These are phyloP conservation scores for Anethum foeniculum DNA, from an alignment of 140 eudicot species.

Conservation along the genomic window DNA sequence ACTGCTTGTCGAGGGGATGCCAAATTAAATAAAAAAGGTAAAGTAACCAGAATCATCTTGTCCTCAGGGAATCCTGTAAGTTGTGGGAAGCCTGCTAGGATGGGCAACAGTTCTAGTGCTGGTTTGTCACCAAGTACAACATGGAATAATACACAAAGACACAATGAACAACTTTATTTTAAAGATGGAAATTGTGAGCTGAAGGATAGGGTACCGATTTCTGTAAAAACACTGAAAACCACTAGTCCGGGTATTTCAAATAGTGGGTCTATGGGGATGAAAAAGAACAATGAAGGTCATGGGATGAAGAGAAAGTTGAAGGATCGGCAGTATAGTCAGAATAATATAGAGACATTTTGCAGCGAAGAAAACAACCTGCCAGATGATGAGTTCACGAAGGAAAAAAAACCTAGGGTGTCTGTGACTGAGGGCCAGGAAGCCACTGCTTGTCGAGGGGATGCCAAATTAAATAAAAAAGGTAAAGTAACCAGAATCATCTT, in stretches of 20 bases:
- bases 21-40: slow-evolving; percentile 25
- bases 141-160: slow-evolving; percentile 16
- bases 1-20: slow-evolving; percentile 17
- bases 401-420: slow-evolving; percentile 39
- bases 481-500: slow-evolving; percentile 26
- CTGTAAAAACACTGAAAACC: background rate
- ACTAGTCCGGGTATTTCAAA: background rate
- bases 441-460: slow-evolving; percentile 18
- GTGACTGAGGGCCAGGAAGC: slow-evolving; percentile 29
- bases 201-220: slow-evolving; percentile 5
- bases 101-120: slow-evolving; percentile 16
- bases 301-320: slow-evolving; percentile 60
- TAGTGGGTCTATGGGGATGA: slow-evolving; percentile 20
- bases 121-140: slow-evolving; percentile 20
- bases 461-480: slow-evolving; percentile 22
- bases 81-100: background rate
- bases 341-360: slow-evolving; percentile 19
- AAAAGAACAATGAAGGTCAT: slow-evolving; percentile 21
- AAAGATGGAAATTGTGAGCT: slow-evolving; percentile 13
- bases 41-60: slow-evolving; percentile 24
- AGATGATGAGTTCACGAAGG: slow-evolving; percentile 24
- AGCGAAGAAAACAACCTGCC: slow-evolving; percentile 20
- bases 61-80: too few relatives aligned
- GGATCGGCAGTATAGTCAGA: slow-evolving; percentile 42
- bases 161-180: background rate